phyloP scores from a whole-genome alignment of 2,329 filamentous ascomycete genomes.

The Phyllosticta capitalensis region DNA sequence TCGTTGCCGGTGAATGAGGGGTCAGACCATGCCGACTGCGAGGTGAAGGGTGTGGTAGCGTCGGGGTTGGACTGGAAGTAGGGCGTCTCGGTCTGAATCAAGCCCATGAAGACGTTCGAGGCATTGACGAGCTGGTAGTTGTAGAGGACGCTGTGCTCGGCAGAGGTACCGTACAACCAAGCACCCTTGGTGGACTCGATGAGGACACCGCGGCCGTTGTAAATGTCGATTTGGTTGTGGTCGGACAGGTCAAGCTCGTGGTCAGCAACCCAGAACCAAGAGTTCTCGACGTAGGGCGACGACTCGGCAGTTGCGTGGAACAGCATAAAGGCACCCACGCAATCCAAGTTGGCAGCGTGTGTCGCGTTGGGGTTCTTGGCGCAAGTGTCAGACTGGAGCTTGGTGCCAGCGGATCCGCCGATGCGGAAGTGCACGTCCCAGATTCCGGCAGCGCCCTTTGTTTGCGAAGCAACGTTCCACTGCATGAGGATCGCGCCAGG shows the following conservation, averaged over 20 bases:
- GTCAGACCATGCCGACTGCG: constrained; percentile 34
- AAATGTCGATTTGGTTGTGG: constrained; percentile 70
- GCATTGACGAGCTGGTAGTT: constrained; percentile 58
- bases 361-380: constrained; percentile 60
- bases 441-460: constrained; percentile 64
- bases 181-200: constrained; percentile 68
- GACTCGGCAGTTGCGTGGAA: constrained; percentile 46
- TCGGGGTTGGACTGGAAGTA: constrained; percentile 61
- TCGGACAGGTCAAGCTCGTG: constrained; percentile 73
- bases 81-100: constrained; percentile 60
- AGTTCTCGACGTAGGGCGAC: constrained; percentile 76
- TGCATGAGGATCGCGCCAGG: constrained; percentile 85
- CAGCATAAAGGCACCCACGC: constrained; percentile 62
- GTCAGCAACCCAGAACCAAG: constrained; percentile 83
- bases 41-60: constrained; percentile 48
- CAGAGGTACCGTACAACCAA: constrained; percentile 62
- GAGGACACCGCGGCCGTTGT: constrained; percentile 75
- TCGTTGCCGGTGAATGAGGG: constrained; percentile 29
- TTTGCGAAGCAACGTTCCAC: constrained; percentile 68
- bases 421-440: constrained; percentile 97
- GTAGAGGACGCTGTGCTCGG: constrained; percentile 60
- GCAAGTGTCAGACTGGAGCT: constrained; percentile 72
- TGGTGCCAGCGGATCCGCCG: constrained; percentile 74
- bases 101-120: constrained; percentile 52
- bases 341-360: constrained; percentile 53